These are phyloP conservation scores for Talaromyces stipitatus DNA, from an alignment of 495 filamentous ascomycete species.

Conservation along the genomic window DNA sequence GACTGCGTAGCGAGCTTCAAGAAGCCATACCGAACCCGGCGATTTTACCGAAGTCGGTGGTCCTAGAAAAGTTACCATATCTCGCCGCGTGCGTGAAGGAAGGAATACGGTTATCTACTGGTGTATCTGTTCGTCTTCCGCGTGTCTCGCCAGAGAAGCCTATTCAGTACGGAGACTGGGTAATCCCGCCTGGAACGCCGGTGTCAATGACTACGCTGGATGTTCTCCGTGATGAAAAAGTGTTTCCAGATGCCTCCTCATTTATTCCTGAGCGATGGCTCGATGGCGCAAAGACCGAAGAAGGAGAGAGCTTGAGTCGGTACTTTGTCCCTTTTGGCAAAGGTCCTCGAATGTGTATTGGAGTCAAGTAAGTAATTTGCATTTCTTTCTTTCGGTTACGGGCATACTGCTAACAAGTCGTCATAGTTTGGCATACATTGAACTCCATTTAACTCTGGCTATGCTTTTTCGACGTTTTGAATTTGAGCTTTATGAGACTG, in stretches of 20 bases:
- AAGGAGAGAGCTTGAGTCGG: conserved; percentile 1
- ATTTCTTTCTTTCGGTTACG: not conserved
- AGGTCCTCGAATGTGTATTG: conserved; percentile 19
- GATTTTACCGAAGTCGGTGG: conserved; percentile 5
- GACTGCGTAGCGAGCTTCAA: conserved; percentile 17
- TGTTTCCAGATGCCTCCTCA: conserved; percentile 26
- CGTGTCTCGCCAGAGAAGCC: conserved; percentile 21
- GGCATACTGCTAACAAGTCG: not conserved
- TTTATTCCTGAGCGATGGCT: conserved; percentile 38
- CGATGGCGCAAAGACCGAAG: conserved; percentile 1
- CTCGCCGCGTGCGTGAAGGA: conserved; percentile 33
- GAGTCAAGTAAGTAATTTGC: conserved; percentile 14
- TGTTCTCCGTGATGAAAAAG: conserved; percentile 25
- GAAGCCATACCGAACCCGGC: conserved; percentile 12
- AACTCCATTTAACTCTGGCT: conserved; percentile 1
- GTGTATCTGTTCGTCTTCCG: conserved; percentile 19
- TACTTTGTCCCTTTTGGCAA: conserved; percentile 16
- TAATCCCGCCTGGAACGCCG: conserved; percentile 23
- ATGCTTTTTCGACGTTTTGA: not conserved
- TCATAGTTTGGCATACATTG: not conserved
- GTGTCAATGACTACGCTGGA: conserved; percentile 30
- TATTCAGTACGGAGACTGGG: conserved; percentile 18
- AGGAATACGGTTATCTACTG: conserved; percentile 28
- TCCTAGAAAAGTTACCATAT: conserved; percentile 27
- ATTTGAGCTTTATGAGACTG: conserved; percentile 30